A percentile compares a stretch with the other conserved stretches of the same genome.
Conservation (phyloP, 768 basidiomycete genomes). For the Cytidiella melzeri region DNA sequence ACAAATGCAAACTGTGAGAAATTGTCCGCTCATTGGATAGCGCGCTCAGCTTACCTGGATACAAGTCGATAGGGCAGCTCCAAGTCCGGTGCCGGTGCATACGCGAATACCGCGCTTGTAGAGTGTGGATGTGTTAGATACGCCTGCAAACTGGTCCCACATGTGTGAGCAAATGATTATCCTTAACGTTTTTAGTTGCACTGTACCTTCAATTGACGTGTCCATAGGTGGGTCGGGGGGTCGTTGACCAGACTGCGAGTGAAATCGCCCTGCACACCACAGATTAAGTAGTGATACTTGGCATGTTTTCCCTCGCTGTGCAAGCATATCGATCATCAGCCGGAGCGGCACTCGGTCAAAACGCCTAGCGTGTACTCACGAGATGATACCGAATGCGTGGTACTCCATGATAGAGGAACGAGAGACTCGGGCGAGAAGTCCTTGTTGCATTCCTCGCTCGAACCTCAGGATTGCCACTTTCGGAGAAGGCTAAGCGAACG, state of each 20-base stretch:
- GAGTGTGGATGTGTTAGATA: constrained; percentile 36
- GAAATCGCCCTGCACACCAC: constrained; percentile 42
- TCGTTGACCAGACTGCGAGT: constrained; percentile 35
- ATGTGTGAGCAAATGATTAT: background rate
- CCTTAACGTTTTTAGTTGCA: background rate
- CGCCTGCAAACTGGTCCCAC: constrained; percentile 31
- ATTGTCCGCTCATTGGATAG: background rate
- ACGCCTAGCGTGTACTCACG: constrained; percentile 20
- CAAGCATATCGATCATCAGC: background rate
- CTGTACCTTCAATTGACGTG: constrained; percentile 36
- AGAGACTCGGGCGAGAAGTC: constrained; percentile 36
- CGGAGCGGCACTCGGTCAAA: background rate
- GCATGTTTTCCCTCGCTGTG: constrained; percentile 35
- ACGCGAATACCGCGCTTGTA: constrained; percentile 40
- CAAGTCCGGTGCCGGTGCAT: constrained; percentile 40
- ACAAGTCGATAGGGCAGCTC: constrained; percentile 39
- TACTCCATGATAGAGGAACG: constrained; percentile 38
- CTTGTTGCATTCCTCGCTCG: constrained; percentile 40
- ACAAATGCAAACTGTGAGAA: constrained; percentile 13
- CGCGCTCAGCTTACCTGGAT: constrained; percentile 25
- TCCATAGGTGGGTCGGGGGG: constrained; percentile 36
- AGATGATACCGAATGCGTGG: constrained; percentile 39
- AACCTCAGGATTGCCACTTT: constrained; percentile 38
- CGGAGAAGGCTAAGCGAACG: constrained; percentile 29
- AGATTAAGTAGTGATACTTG: constrained; percentile 38